Percentiles rank a stretch among this genome's conserved stretches.
These are phyloP conservation scores for Thelonectria rubi DNA, from an alignment of 2,329 filamentous ascomycete species.

Conservation along the genomic window DNA sequence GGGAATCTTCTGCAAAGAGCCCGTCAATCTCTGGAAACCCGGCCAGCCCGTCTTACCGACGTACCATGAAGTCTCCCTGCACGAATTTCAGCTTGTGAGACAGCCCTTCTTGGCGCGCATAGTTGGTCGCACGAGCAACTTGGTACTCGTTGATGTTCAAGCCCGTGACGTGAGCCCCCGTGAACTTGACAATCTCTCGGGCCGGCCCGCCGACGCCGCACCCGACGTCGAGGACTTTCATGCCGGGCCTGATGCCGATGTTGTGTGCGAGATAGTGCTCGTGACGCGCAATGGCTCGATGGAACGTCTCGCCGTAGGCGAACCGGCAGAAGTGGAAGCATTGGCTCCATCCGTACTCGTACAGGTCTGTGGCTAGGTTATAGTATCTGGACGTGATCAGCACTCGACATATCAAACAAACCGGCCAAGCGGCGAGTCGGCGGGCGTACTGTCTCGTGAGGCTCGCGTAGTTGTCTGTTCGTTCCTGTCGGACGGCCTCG, in stretches of 20 bases:
- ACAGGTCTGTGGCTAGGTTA: slow-evolving; percentile 89
- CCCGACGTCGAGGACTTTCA: slow-evolving; percentile 92
- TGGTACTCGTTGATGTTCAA: slow-evolving; percentile 99
- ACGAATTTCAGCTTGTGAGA: slow-evolving; percentile 80
- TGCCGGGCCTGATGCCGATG: slow-evolving; percentile 81
- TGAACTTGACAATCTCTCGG: slow-evolving; percentile 92
- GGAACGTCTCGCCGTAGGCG: slow-evolving; percentile 82
- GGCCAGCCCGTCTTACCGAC: slow-evolving; percentile 22
- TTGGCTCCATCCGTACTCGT: slow-evolving; percentile 93
- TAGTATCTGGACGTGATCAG: slow-evolving; percentile 72
- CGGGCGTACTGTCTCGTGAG: slow-evolving; percentile 80
- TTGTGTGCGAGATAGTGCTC: slow-evolving; percentile 93
- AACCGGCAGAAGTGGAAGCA: slow-evolving; percentile 97
- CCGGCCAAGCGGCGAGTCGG: background rate
- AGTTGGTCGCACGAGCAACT: slow-evolving; percentile 84
- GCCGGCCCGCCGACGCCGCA: slow-evolving; percentile 96
- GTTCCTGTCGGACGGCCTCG: slow-evolving; percentile 69
- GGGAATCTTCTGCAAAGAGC: slow-evolving; percentile 75
- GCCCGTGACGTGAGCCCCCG: slow-evolving; percentile 83
- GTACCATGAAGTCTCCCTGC: slow-evolving; percentile 92
- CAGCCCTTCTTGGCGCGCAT: slow-evolving; percentile 81
- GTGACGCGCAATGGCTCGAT: slow-evolving; percentile 89
- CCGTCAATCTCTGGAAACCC: background rate
- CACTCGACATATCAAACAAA: background rate
- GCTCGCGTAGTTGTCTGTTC: slow-evolving; percentile 85